Conservation (phyloP, 805 yeast genomes). For the Metschnikowia bowlesiae region DNA sequence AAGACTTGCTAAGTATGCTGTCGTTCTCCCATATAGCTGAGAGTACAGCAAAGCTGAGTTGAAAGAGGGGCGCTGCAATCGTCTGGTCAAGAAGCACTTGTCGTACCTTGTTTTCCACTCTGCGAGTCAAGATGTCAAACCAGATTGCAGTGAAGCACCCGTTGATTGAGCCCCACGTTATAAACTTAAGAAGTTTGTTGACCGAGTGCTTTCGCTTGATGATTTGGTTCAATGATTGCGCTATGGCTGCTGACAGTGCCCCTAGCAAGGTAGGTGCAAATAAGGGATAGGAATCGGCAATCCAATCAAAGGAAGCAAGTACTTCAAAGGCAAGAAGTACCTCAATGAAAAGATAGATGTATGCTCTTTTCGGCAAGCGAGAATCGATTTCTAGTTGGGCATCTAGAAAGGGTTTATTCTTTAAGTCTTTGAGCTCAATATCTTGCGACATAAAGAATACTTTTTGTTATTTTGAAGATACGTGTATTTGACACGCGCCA, state of each 20-base stretch:
- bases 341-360: slow-evolving; percentile 25
- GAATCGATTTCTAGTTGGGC: slow-evolving; percentile 6
- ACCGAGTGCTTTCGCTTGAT: slow-evolving; percentile 28
- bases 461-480: background rate
- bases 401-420: slow-evolving; percentile 15
- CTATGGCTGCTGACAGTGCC: slow-evolving; percentile 37
- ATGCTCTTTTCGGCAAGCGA: slow-evolving; percentile 7
- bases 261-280: slow-evolving; percentile 38
- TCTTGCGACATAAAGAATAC: slow-evolving; percentile 10
- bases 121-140: slow-evolving; percentile 44
- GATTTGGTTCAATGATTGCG: slow-evolving; percentile 37
- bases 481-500: slow-evolving; percentile 1
- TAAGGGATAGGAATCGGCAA: slow-evolving; percentile 21
- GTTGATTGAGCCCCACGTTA: slow-evolving; percentile 57
- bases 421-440: slow-evolving; percentile 16
- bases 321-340: slow-evolving; percentile 21
- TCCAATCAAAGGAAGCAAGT: slow-evolving; percentile 26
- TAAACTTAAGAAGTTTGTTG: slow-evolving; percentile 41
- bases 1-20: slow-evolving; percentile 22
- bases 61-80: slow-evolving; percentile 53
- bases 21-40: slow-evolving; percentile 53
- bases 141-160: slow-evolving; percentile 53
- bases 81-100: slow-evolving; percentile 51
- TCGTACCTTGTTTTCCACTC: slow-evolving; percentile 30
- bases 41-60: slow-evolving; percentile 44